These are phyloP conservation scores for Blastosporella zonata DNA, from an alignment of 1,284 basidiomycete species.

Conservation along the genomic window DNA sequence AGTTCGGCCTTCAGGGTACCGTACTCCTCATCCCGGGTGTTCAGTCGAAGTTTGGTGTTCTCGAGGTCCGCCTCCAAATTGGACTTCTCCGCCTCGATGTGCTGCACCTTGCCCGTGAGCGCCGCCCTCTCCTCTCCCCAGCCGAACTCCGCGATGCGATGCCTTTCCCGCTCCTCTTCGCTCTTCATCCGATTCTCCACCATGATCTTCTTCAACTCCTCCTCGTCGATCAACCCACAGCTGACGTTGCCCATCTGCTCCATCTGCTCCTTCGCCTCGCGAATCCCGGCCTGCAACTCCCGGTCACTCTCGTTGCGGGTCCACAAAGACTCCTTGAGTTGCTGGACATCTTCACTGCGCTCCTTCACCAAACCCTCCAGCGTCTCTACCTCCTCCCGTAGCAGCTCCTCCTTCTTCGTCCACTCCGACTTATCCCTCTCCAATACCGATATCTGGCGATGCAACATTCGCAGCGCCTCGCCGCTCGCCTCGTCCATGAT, in stretches of 20 bases:
- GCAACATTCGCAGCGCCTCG: slow-evolving; percentile 64
- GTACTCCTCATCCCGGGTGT: slow-evolving; percentile 46
- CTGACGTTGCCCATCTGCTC: slow-evolving; percentile 49
- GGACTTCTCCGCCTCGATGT: slow-evolving; percentile 38
- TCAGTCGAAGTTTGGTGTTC: slow-evolving; percentile 33
- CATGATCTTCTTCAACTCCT: slow-evolving; percentile 39
- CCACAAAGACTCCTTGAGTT: slow-evolving; percentile 47
- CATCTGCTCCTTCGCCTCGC: slow-evolving; percentile 55
- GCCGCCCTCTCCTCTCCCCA: slow-evolving; percentile 52
- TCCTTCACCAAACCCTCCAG: slow-evolving; percentile 39
- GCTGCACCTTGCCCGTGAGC: slow-evolving; percentile 36
- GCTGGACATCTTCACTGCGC: slow-evolving; percentile 37
- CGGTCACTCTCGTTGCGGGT: slow-evolving; percentile 49
- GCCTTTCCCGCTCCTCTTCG: slow-evolving; percentile 29
- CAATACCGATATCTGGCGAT: slow-evolving; percentile 56
- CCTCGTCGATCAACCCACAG: slow-evolving; percentile 38
- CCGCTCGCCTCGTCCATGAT: slow-evolving; percentile 77
- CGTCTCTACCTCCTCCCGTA: slow-evolving; percentile 41
- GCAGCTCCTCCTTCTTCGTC: slow-evolving; percentile 38
- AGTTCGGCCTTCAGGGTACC: slow-evolving; percentile 50
- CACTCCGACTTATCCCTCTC: slow-evolving; percentile 58
- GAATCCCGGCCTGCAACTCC: slow-evolving; percentile 48
- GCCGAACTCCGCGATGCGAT: slow-evolving; percentile 37
- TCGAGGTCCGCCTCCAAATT: slow-evolving; percentile 39
- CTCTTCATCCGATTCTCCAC: slow-evolving; percentile 34